Base-by-base conservation (phyloP, 257 asterid species). In the Coffea canephora region DNA sequence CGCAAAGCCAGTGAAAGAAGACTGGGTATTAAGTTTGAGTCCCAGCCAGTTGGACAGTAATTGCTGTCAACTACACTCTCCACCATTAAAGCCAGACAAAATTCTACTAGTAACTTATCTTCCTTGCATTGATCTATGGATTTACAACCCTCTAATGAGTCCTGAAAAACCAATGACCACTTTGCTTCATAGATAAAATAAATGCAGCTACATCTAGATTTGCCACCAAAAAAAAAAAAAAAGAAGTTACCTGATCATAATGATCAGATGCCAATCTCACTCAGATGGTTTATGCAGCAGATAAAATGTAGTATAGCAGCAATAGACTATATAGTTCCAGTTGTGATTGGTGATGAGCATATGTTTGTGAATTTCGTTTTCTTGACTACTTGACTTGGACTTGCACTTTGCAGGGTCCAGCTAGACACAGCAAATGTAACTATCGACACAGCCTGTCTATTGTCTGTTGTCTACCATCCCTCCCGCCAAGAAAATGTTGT, bases 381-480 rank as follows among this genome's bases (percentile, higher is more conserved):
- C 7, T 34, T 68, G 23, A 4, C 10, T 72, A 54, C 43, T 57
- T 64, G 55, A 36, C 27, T 4, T 43, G 43, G 43, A 39, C 43
- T 39, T 2, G 43, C 43, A 1, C 43, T 39, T 39, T 39, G 78
- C 59, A 23, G 75, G 66, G 72, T 76, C 82, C 84, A 80, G 84
- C 84, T 83, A 71, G 67, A 61, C n/a, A 59, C 69, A 41, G 74
- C 83, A 25, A 21, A 71, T 57, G 77, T 72, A 43, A 25, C 83
- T 23, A 82, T 74, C 76, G 77, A 59, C 79, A 84, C 83, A 81
- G 79, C 39, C 85, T 78, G 83, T 68, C 80, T 23, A 73, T 15
- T 36, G 15, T 27, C 78, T 39, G 43, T 39, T 39, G 43, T 39
- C 80, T 23, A 73, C 21, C 46, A 23, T 27, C 78, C 50, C 25